Evolutionary conservation across 805 yeast species (phyloP).

Genomic region (Clavispora carvajalis): DNA sequence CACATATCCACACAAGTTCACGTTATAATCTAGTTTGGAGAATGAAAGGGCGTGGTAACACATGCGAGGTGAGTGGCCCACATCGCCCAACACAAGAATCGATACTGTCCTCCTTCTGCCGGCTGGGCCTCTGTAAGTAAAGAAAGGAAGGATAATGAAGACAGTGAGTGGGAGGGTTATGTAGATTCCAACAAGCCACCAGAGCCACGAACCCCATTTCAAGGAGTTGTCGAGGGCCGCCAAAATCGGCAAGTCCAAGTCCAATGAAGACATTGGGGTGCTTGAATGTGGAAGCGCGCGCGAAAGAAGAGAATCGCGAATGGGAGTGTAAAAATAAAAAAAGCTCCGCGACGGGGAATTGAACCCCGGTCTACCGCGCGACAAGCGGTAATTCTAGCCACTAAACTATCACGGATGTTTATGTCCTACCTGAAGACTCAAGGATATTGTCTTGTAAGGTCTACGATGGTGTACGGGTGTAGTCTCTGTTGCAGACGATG

Average conservation of each 20-base stretch:
- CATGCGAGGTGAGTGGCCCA: constrained; percentile 95
- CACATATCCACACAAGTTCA: constrained; percentile 79
- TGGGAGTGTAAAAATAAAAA: constrained; percentile 1
- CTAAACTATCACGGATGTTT: constrained; percentile 16
- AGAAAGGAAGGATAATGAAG: constrained; percentile 35
- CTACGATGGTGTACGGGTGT: constrained; percentile 5
- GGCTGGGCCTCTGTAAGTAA: constrained; percentile 20
- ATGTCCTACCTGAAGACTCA: too few species aligned
- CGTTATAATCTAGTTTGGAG: constrained; percentile 62
- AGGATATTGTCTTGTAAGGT: too few species aligned
- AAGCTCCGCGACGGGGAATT: constrained; percentile 18
- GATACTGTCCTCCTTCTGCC: constrained; percentile 49
- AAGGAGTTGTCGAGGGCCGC: background rate
- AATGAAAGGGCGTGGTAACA: constrained; percentile 82
- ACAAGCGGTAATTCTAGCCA: constrained; percentile 21
- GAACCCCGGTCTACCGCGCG: constrained; percentile 22
- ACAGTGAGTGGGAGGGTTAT: constrained; percentile 40
- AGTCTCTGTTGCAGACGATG: background rate
- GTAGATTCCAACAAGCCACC: constrained; percentile 44
- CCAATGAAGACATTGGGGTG: background rate
- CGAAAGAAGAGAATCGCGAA: background rate
- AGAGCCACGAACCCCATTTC: constrained; percentile 29
- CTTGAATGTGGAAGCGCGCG: too few species aligned
- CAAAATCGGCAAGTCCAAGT: background rate
- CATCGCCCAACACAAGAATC: constrained; percentile 83